Percentiles rank a stretch among this genome's conserved stretches.
These are phyloP conservation scores for Xylaria sp. DNA, from an alignment of 2,329 filamentous ascomycete genomes.

Conservation along the genomic window DNA sequence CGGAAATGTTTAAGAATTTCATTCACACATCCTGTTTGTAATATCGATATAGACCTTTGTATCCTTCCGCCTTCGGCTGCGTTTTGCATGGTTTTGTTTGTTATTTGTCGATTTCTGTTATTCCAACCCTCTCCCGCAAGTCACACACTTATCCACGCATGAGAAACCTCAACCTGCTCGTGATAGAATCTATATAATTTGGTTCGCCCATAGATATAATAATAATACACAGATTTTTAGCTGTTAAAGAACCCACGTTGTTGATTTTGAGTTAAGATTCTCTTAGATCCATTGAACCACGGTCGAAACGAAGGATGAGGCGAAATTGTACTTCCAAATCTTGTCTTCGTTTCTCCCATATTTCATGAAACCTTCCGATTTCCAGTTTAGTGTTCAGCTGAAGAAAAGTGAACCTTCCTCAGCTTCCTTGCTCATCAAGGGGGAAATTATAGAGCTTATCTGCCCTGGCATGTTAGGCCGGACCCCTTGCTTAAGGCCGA, in stretches of 20 bases:
- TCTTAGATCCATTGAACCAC: neutral
- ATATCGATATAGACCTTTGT: neutral
- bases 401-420: neutral
- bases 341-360: neutral
- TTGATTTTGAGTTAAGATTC: neutral
- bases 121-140: neutral
- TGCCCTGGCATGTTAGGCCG: too few relatives aligned
- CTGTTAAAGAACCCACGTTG: neutral
- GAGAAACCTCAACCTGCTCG: neutral
- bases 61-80: neutral
- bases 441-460: too few relatives aligned
- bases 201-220: neutral
- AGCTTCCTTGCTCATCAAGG: neutral
- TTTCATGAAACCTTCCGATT: neutral
- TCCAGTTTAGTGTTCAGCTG: neutral
- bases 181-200: neutral
- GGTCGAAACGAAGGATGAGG: neutral
- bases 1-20: too few relatives aligned
- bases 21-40: too few relatives aligned
- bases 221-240: neutral
- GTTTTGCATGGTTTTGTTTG: neutral
- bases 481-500: neutral
- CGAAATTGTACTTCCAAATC: neutral
- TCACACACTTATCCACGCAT: neutral
- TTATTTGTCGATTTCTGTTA: neutral